Evolutionary conservation across 495 filamentous ascomycete species (phyloP), one percentile per base, ranked within the genome.

Genomic region (Penicillium silybi): DNA sequence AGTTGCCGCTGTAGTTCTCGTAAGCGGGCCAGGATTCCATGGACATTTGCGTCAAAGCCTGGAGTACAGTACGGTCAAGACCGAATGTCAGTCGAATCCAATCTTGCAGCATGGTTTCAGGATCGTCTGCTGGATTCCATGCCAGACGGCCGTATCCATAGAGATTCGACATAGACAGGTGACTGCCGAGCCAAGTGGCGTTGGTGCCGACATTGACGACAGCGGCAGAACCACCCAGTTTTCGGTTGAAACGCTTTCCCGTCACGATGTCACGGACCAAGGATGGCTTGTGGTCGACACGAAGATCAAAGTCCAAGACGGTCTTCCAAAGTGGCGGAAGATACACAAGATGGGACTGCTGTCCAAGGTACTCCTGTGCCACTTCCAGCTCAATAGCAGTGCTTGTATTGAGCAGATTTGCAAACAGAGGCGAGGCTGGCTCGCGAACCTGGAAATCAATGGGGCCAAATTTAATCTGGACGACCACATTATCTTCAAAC

Each of bases 381-480:
- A 89, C 75, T 58, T 87, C 74, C 8, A 88, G 67, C 61, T 89
- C 86, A 51, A 89, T 82, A 2, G 82, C 81, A 2, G 71, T 69
- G 45, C 67, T 75, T 1, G 85, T 88, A 22, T 83, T 66, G 39
- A 58, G 61, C 8, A 88, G 55, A 56, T 86, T 77, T n/a, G 83
- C 77, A 52, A 89, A 87, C 10, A 89, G 67, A 0, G 86, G 85
- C n/a, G 83, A 87, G 0, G 72, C 56, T 1, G 86, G 82, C 66
- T 89, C 86, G 34, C 85, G 82, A 20, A 87, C 82, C 59, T 89
- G 86, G 69, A 89, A 89, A 63, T 89, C 86, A 57, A 88, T 88
- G 0, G 85, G 84, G 0, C 86, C 86, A 52, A 81, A 85, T 67
- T 89, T 89, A 63, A 88, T 84, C 54, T 89, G 86, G 6, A 88